phyloP scores from a whole-genome alignment of 495 filamentous ascomycete species.

The Aspergillus heteromorphus region DNA sequence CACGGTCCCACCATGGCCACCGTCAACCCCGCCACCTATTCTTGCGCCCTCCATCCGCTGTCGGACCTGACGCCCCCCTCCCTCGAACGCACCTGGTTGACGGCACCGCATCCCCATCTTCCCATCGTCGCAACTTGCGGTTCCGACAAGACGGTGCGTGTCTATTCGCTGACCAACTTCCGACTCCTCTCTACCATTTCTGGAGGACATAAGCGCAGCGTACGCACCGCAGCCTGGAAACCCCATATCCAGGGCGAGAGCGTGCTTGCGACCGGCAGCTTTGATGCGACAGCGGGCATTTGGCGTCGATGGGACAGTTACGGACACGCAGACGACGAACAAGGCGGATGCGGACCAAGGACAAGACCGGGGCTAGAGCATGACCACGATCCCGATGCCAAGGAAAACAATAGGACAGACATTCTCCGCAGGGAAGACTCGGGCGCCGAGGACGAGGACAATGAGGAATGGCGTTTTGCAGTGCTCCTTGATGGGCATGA shows the following conservation, averaged over 20 bases:
- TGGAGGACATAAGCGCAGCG: conserved; percentile 83
- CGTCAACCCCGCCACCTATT: conserved; percentile 11
- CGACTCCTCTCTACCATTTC: conserved; percentile 70
- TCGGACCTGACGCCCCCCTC: conserved; percentile 54
- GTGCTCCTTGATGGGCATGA: conserved; percentile 91
- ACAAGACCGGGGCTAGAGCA: conserved; percentile 7
- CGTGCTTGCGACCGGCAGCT: conserved; percentile 83
- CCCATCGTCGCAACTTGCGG: conserved; percentile 87
- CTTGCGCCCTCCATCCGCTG: conserved; percentile 10
- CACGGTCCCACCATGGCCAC: conserved; percentile 1
- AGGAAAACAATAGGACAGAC: background rate
- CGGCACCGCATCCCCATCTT: conserved; percentile 76
- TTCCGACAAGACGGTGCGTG: conserved; percentile 74
- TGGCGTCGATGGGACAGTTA: conserved; percentile 66
- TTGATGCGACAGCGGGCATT: conserved; percentile 84
- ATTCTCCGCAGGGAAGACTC: background rate
- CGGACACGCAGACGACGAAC: conserved; percentile 10
- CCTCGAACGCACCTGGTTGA: conserved; percentile 75
- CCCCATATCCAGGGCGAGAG: conserved; percentile 59
- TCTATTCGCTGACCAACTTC: conserved; percentile 81
- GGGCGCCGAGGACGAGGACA: conserved; percentile 42
- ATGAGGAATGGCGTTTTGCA: conserved; percentile 82
- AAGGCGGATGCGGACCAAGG: conserved; percentile 10
- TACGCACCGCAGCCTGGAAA: conserved; percentile 81
- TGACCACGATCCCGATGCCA: background rate